These are phyloP conservation scores for Lenzites betulinus DNA, from an alignment of 768 basidiomycete genomes.

Conservation along the genomic window DNA sequence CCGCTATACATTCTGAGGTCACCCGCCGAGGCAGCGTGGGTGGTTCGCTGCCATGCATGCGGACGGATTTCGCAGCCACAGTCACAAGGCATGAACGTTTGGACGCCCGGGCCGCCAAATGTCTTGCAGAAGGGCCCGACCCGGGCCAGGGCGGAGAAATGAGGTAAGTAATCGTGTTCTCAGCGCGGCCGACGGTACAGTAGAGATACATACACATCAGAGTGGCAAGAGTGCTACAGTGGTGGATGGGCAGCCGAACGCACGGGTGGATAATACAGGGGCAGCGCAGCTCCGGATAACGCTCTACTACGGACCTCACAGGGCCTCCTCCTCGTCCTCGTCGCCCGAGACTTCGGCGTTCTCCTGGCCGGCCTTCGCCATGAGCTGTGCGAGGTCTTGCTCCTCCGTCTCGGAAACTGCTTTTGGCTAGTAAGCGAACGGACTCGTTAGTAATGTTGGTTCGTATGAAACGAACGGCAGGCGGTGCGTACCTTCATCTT, in stretches of 20 bases:
- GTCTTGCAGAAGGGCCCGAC: no score
- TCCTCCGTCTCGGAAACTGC: conserved; percentile 98
- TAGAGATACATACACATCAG: conserved; percentile 16
- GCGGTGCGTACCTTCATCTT: conserved; percentile 84
- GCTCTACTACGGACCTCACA: conserved; percentile 15
- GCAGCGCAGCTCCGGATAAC: no score
- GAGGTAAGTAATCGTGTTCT: not conserved
- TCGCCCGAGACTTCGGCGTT: conserved; percentile 97
- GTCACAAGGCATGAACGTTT: no score
- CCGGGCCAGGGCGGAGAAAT: no score
- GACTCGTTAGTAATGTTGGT: not conserved
- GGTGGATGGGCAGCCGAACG: not conserved
- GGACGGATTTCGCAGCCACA: no score
- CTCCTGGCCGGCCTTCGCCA: conserved; percentile 92
- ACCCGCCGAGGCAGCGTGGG: no score
- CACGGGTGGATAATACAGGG: not conserved
- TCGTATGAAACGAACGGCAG: not conserved
- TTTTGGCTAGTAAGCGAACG: conserved; percentile 68
- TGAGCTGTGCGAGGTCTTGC: conserved; percentile 93
- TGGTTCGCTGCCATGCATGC: no score
- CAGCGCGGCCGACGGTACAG: conserved; percentile 7
- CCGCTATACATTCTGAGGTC: no score
- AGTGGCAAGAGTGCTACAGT: conserved; percentile 13
- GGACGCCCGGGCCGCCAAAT: no score
- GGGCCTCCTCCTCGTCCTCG: conserved; percentile 76